phyloP scores from a whole-genome alignment of 2,329 filamentous ascomycete species.

The Exophiala dermatitidis region DNA sequence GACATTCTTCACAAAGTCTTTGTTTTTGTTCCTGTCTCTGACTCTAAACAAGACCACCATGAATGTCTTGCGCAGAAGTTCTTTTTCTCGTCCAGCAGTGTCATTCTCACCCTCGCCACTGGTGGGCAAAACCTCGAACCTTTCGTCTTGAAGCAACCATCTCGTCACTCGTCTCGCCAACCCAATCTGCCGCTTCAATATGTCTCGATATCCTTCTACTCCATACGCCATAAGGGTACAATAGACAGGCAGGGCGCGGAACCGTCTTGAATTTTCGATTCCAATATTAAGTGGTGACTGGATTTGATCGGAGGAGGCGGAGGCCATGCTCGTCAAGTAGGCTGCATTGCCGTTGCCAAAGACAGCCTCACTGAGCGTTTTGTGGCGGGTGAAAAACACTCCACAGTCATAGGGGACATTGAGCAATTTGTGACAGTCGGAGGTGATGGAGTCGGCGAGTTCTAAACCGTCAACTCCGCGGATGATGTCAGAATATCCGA shows the following conservation, averaged over 20 bases:
- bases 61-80: conserved; percentile 50
- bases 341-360: conserved; percentile 81
- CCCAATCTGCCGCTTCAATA: conserved; percentile 65
- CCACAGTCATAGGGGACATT: conserved; percentile 94
- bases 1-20: conserved; percentile 60
- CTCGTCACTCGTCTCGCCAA: conserved; percentile 62
- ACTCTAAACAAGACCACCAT: conserved; percentile 75
- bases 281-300: conserved; percentile 81
- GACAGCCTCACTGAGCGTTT: conserved; percentile 51
- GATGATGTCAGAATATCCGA: conserved; percentile 50
- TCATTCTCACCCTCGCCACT: conserved; percentile 4
- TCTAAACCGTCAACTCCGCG: conserved; percentile 58
- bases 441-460: conserved; percentile 77
- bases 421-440: conserved; percentile 84
- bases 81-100: conserved; percentile 25
- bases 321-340: conserved; percentile 43
- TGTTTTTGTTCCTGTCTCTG: conserved; percentile 57
- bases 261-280: conserved; percentile 83
- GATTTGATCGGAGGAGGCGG: conserved; percentile 39
- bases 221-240: conserved; percentile 71
- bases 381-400: conserved; percentile 71
- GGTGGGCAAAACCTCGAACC: conserved; percentile 60
- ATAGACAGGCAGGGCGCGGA: conserved; percentile 85
- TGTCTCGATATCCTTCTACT: conserved; percentile 56
- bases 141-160: conserved; percentile 54